These are phyloP conservation scores for Hortiboletus flavorubellus DNA, from an alignment of 768 basidiomycete species.

Conservation along the genomic window DNA sequence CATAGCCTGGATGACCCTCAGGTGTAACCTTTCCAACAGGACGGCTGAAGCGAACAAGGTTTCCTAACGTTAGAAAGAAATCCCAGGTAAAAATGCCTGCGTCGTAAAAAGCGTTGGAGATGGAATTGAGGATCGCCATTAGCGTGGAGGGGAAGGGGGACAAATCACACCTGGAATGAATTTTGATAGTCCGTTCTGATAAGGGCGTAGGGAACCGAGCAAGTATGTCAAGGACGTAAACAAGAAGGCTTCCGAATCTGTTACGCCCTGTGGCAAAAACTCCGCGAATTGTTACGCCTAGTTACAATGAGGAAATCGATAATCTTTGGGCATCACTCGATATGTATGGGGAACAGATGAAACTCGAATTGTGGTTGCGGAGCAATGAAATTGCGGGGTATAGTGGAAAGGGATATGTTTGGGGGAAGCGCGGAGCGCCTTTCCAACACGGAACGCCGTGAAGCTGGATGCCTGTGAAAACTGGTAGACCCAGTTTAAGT, in stretches of 20 bases:
- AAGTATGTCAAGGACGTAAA: not conserved
- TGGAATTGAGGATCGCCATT: conserved; percentile 4
- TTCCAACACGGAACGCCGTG: too few relatives aligned
- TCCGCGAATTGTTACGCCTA: too few relatives aligned
- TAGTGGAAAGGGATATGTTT: too few relatives aligned
- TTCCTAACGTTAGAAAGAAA: conserved; percentile 12
- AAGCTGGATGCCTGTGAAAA: too few relatives aligned
- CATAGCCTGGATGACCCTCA: conserved; percentile 48
- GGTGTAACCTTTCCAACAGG: conserved; percentile 52
- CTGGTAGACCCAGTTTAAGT: too few relatives aligned
- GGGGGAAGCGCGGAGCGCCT: too few relatives aligned
- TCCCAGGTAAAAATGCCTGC: conserved; percentile 8
- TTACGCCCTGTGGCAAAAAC: not conserved
- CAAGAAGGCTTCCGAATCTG: not conserved
- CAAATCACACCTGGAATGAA: not conserved
- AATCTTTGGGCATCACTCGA: too few relatives aligned
- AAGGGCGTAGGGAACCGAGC: not conserved
- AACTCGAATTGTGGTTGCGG: too few relatives aligned
- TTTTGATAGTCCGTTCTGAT: not conserved
- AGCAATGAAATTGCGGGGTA: too few relatives aligned
- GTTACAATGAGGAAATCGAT: too few relatives aligned
- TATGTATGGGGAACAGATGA: too few relatives aligned
- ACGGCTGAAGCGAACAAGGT: conserved; percentile 18
- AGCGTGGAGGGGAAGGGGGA: not conserved
- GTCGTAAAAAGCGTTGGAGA: conserved; percentile 10